Percentiles rank a stretch among this genome's conserved stretches.
These are phyloP conservation scores for Amylostereum areolatum DNA, from an alignment of 1,284 basidiomycete species.

Conservation along the genomic window DNA sequence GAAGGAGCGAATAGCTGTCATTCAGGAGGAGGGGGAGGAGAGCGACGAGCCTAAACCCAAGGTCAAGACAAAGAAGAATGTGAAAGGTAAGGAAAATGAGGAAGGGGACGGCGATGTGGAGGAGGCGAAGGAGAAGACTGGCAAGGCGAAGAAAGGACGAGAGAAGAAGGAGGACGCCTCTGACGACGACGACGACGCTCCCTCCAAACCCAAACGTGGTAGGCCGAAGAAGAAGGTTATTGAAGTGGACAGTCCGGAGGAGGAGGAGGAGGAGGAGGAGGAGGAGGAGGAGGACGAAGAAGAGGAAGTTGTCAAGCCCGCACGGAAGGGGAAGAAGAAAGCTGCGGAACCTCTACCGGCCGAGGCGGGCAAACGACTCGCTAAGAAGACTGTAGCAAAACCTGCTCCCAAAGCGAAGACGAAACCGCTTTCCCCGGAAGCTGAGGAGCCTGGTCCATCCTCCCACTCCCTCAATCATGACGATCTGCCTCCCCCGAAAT, in stretches of 20 bases:
- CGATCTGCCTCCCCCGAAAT: not conserved
- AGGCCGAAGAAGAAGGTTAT: conserved; percentile 10
- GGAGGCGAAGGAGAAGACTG: conserved; percentile 8
- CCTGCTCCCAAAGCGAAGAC: not conserved
- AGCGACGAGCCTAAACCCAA: conserved; percentile 9
- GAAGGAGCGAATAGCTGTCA: conserved; percentile 24
- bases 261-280: conserved; percentile 4
- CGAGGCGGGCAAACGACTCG: not conserved
- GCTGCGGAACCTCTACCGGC: conserved; percentile 1
- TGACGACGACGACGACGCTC: too few species aligned
- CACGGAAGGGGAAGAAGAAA: conserved; percentile 4
- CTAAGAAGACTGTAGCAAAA: not conserved
- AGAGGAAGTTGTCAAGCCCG: not conserved
- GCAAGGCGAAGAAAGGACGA: conserved; percentile 6
- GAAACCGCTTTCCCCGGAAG: not conserved
- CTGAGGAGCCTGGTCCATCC: not conserved
- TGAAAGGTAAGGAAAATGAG: conserved; percentile 3
- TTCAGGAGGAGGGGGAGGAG: conserved; percentile 25
- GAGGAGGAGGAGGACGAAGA: conserved; percentile 6
- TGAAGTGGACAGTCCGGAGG: conserved; percentile 1
- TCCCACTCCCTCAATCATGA: too few species aligned
- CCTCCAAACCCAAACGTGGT: too few species aligned
- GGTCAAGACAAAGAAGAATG: conserved; percentile 9
- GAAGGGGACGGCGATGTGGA: conserved; percentile 2
- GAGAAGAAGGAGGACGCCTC: conserved; percentile 5